Evolutionary conservation across 306 rosid genomes (phyloP), one percentile per base, ranked within the genome.

Genomic region (Arachis stenosperma): DNA sequence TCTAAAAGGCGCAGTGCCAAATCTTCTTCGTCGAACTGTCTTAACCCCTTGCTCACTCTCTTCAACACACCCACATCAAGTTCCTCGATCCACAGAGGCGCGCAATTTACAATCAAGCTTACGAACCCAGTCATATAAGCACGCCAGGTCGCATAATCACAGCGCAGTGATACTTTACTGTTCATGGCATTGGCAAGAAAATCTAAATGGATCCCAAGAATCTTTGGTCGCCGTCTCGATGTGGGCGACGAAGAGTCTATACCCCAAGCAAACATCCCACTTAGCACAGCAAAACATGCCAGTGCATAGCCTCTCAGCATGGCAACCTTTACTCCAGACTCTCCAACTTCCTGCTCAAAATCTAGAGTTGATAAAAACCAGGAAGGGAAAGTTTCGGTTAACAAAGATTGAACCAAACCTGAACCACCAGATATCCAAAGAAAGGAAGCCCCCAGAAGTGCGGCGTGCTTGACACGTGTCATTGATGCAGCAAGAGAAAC

Each of bases 181-280:
- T 89, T 91, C 9, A 91, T 88, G 54, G 91, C 96, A 69, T 92
- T 87, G 14, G 99, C 97, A 13, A 94, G 78, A 81, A 89, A 94
- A 48, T 91, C 89, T 86, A 94, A 81, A 81, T 94, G 99, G 73
- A 78, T 65, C 30, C 81, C 87, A 13, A 94, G 88, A 83, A 89
- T 80, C 76, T 83, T 88, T 58, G 87, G 91, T 53, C 96, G 88
- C 7, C 97, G 80, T 68, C 86, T 89, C 48, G 99, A 85, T 67
- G 90, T 89, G 27, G 85, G 65, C 11, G 93, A 85, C 42, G 84
- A 84, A 47, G 96, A 91, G 76, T 91, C 93, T 5, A 88, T 76
- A 17, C 99, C 99, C 97, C 97, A 94, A 36, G 91, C 91, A 79
- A 91, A 90, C 59, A 95, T 79, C 50, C 96, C 96, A 71, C 97